Evolutionary conservation across 2,329 filamentous ascomycete genomes (phyloP), one percentile per base, ranked within the genome.

Genomic region (Ophiostoma sp.): DNA sequence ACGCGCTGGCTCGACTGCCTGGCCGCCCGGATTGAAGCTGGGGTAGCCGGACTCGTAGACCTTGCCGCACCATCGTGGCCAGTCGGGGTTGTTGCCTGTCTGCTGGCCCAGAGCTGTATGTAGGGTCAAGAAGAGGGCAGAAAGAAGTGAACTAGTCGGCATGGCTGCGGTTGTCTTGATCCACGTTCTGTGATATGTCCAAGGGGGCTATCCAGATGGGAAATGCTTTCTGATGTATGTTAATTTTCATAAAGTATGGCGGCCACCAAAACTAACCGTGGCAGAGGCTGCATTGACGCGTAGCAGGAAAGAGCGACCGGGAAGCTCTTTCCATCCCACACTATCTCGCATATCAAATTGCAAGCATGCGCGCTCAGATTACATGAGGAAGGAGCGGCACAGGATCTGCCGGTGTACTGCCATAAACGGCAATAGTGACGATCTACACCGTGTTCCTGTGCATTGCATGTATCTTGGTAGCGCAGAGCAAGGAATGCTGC

Each of bases 41-140:
- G 79, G 77, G 68, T 77, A 76, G 52, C 77, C 77, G 58, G 78
- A 70, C 71, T 81, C 71, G 71, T 83, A 82, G 4, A 78, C 80
- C 67, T 82, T 82, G 18, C 81, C 81, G 69, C 81, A 83, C 81
- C 80, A 82, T 62, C 80, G 75, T 12, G 77, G 77, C 80, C 78
- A 80, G 64, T 80, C 79, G 0, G 78, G 74, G 69, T 81, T 77
- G 12, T 77, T 74, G 1, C 80, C 80, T 1, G 79, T 80, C 55
- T 78, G 75, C 55, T 76, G 75, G 11, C 36, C 38, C 3, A 41
- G 4, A 1, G 49, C 44, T 11, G 14, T 42, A 7, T 18, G 16
- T 9, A 14, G 4, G 16, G 38, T 16, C 1, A 40, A 63, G 38
- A 63, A 41, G 8, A 63, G 12, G 58, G 16, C 8, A 14, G 38